Conservation (phyloP, 2,329 filamentous ascomycete species). For the Aspergillus awamori region DNA sequence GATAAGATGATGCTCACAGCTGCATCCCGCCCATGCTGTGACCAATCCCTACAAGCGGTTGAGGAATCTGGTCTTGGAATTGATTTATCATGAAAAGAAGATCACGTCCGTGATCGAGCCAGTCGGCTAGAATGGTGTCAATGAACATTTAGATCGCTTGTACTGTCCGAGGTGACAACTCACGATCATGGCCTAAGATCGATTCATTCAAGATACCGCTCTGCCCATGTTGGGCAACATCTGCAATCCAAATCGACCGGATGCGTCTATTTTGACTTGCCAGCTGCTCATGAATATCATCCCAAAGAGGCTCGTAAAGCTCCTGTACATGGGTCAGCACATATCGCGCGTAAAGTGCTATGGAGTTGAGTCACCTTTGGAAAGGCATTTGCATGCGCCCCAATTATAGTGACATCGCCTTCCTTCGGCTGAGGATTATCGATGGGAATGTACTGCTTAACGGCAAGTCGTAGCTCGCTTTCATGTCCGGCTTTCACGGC, state of each 20-base stretch:
- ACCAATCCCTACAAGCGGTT: too few species aligned
- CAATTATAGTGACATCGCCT: background rate
- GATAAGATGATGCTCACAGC: too few species aligned
- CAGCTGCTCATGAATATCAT: background rate
- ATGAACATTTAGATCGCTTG: too few species aligned
- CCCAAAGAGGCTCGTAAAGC: background rate
- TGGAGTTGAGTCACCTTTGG: background rate
- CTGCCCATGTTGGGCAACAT: constrained; percentile 74
- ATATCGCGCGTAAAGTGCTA: too few species aligned
- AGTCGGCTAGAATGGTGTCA: too few species aligned
- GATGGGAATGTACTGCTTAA: background rate
- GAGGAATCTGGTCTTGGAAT: too few species aligned
- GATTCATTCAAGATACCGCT: constrained; percentile 72
- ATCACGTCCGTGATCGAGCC: too few species aligned
- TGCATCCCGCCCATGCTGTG: too few species aligned
- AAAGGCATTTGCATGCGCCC: background rate
- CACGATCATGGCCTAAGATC: too few species aligned
- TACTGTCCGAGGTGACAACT: too few species aligned
- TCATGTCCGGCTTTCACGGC: constrained; percentile 15
- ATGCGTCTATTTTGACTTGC: background rate
- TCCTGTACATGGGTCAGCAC: background rate
- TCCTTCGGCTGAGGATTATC: background rate
- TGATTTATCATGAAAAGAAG: too few species aligned
- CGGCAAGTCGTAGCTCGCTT: constrained; percentile 10
- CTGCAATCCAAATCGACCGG: constrained; percentile 72